Conservation (phyloP, 2,329 filamentous ascomycete species). For the Xylariaceae sp. region DNA sequence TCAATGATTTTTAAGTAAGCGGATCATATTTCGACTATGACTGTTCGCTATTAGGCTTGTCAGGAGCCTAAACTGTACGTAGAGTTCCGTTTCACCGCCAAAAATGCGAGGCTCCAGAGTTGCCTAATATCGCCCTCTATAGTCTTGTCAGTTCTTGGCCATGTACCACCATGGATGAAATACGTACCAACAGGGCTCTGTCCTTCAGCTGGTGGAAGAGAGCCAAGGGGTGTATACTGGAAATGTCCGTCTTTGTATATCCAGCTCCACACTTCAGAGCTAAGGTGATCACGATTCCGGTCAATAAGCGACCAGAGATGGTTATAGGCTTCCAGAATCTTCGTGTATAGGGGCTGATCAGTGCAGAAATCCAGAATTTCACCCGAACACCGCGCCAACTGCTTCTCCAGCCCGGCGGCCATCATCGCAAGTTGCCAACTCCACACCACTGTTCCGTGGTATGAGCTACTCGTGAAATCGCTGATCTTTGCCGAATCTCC, state of each 20-base stretch:
- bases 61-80: too few relatives aligned
- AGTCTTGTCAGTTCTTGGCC: slow-evolving; percentile 3
- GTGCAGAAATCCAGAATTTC: slow-evolving; percentile 45
- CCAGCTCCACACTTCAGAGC: slow-evolving; percentile 62
- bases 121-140: slow-evolving; percentile 51
- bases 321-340: slow-evolving; percentile 51
- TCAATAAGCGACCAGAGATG: slow-evolving; percentile 59
- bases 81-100: slow-evolving; percentile 44
- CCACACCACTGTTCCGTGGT: slow-evolving; percentile 63
- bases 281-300: slow-evolving; percentile 45
- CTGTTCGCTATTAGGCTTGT: too few relatives aligned
- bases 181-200: slow-evolving; percentile 29
- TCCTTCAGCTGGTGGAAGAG: slow-evolving; percentile 43
- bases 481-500: slow-evolving; percentile 39
- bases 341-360: slow-evolving; percentile 36
- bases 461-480: slow-evolving; percentile 54
- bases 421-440: slow-evolving; percentile 63
- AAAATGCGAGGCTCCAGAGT: slow-evolving; percentile 55
- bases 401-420: slow-evolving; percentile 54
- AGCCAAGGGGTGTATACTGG: slow-evolving; percentile 45
- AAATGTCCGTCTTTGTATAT: slow-evolving; percentile 44
- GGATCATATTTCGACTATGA: too few relatives aligned
- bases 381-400: slow-evolving; percentile 48
- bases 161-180: too few relatives aligned
- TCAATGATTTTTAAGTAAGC: too few relatives aligned